phyloP scores from a whole-genome alignment of 495 filamentous ascomycete species.

The Lichina pygmaea region DNA sequence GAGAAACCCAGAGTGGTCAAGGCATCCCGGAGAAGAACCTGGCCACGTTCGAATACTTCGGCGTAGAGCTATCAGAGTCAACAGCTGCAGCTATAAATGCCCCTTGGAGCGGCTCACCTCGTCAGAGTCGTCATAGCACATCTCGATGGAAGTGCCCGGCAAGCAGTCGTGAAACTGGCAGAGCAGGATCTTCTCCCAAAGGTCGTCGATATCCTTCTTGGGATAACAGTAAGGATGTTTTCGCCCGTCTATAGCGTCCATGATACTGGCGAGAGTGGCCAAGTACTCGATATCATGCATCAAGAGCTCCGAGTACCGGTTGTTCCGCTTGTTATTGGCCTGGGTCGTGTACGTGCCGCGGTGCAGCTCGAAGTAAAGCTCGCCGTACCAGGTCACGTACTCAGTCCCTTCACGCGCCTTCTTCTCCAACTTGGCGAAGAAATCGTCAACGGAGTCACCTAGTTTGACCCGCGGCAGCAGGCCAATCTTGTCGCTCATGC shows the following conservation, averaged over 20 bases:
- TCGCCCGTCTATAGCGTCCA: constrained; percentile 14
- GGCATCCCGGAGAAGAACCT: constrained; percentile 41
- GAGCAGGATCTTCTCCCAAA: constrained; percentile 72
- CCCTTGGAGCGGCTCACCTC: constrained; percentile 18
- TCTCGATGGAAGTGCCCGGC: constrained; percentile 84
- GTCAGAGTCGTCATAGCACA: constrained; percentile 88
- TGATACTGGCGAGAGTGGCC: constrained; percentile 63
- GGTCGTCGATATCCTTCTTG: constrained; percentile 66
- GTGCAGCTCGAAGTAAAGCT: constrained; percentile 93
- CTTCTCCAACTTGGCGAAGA: constrained; percentile 62
- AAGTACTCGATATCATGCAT: constrained; percentile 69
- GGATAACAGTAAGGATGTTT: constrained; percentile 48
- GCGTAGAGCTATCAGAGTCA: constrained; percentile 35
- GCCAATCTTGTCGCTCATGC: constrained; percentile 69
- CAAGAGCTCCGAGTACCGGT: constrained; percentile 59
- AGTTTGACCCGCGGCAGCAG: constrained; percentile 65
- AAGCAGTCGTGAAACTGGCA: constrained; percentile 97
- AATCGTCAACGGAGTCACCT: constrained; percentile 86
- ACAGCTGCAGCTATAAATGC: neutral
- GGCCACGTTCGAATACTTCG: constrained; percentile 51
- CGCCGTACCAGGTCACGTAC: constrained; percentile 92
- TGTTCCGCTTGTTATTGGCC: constrained; percentile 87
- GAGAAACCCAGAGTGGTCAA: constrained; percentile 35
- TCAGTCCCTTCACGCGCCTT: constrained; percentile 40
- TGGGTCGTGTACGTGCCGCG: constrained; percentile 93